Evolutionary conservation across 805 yeast species (phyloP), one percentile per base, ranked within the genome.

Genomic region (Barnettozyma siamensis): DNA sequence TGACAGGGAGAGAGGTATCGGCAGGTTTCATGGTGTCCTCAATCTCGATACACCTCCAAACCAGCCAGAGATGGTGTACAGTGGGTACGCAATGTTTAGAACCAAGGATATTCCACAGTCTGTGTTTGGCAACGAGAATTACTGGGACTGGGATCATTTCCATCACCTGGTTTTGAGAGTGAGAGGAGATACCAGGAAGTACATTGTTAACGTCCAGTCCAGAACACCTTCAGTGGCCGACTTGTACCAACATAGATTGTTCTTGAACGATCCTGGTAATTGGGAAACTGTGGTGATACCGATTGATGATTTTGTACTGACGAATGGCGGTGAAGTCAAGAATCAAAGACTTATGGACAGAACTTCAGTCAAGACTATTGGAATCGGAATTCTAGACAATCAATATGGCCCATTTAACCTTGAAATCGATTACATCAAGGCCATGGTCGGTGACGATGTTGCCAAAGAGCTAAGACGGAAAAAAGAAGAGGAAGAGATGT

Each of bases 271-370:
- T 31, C 87, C 86, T 5, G 86, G 88, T 3, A 69, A 77, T 46
- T 86, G 95, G 95, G 93, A 87, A 57, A 82, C 88, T 2, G 88
- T 86, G 12, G 75, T 81, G 23, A 78, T 87, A 27, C 88, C 93
- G 34, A 65, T 87, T 38, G 74, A 78, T 49, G 88, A 83, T 55
- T 85, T 87, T 61, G 88, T 87, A 38, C 70, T 86, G 62, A 87
- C 95, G 18, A 85, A 84, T 58, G 78, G 84, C 70, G 95, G 95
- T n/a, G 69, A 72, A 33, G 71, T 75, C 32, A 83, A 78, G 59
- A 70, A 69, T 40, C 80, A 77, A 50, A 66, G 67, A 38, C 69
- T 67, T 26, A 65, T 86, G 58, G 83, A 85, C 57, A 76, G 74
- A 51, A 67, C 75, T 17, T 75, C 76, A 47, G 76, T 86, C 38